Percentiles rank a stretch among this genome's conserved stretches.
Conservation (phyloP, 192 early-diverging fungal species). For the Phycomyces blakesleeanus region DNA sequence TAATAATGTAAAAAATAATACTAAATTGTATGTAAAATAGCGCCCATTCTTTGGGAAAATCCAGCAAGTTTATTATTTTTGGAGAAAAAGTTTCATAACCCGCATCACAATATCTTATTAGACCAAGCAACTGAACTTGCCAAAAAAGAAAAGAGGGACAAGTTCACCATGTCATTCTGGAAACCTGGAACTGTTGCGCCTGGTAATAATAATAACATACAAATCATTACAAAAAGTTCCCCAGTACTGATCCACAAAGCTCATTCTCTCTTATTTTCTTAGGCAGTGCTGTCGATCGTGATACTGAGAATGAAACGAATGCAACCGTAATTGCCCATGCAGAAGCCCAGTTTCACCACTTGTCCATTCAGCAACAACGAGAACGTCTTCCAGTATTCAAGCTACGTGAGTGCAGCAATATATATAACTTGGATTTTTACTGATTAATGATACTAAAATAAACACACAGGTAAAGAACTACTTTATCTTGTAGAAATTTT, state of each 20-base stretch:
- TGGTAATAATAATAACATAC: conserved; percentile 26
- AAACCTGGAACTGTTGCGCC: conserved; percentile 59
- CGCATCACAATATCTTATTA: too few relatives aligned
- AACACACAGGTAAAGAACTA: conserved; percentile 45
- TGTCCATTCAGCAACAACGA: conserved; percentile 73
- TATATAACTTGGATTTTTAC: background rate
- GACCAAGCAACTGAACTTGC: too few relatives aligned
- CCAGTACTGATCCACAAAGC: too few relatives aligned
- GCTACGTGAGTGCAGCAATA: conserved; percentile 54
- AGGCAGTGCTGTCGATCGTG: conserved; percentile 63
- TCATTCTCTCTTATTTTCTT: background rate
- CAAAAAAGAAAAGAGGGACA: too few relatives aligned
- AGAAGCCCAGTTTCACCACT: conserved; percentile 51
- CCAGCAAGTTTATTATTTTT: too few relatives aligned
- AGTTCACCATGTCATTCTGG: conserved; percentile 49
- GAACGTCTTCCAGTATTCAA: conserved; percentile 86
- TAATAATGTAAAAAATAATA: too few relatives aligned
- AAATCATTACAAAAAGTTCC: background rate
- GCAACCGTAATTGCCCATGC: conserved; percentile 43
- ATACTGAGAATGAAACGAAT: conserved; percentile 55
- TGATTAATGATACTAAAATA: background rate
- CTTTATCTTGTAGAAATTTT: conserved; percentile 64
- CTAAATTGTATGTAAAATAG: too few relatives aligned
- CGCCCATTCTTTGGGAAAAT: too few relatives aligned
- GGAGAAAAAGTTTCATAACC: too few relatives aligned